Evolutionary conservation across 352 stramenopile species (phyloP).

Genomic region (Elongisporangium undulatum): DNA sequence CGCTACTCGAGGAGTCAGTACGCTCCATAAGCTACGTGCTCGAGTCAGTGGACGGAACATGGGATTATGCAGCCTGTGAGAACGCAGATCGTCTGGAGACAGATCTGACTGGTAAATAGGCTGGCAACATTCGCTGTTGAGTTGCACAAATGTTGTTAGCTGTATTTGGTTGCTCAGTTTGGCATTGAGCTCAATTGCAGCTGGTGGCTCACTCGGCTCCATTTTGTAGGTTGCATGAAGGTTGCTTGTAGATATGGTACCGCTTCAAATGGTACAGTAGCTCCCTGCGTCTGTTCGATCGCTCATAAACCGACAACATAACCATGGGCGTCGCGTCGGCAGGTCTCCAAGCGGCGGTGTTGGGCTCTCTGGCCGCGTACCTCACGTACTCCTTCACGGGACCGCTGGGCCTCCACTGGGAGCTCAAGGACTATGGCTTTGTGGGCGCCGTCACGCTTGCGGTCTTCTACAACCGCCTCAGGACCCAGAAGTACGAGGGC

Average conservation of each 20-base stretch:
- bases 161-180: too few species aligned
- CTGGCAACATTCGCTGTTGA: too few species aligned
- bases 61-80: constrained; percentile 63
- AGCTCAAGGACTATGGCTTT: constrained; percentile 56
- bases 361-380: constrained; percentile 44
- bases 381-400: constrained; percentile 41
- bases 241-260: background rate
- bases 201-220: background rate
- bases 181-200: background rate
- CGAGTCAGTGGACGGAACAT: constrained; percentile 63
- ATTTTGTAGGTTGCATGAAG: constrained; percentile 2
- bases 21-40: constrained; percentile 67
- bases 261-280: background rate
- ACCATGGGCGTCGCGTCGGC: constrained; percentile 16
- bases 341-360: constrained; percentile 25
- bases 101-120: constrained; percentile 23
- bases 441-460: constrained; percentile 44
- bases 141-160: too few species aligned
- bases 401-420: constrained; percentile 31
- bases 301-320: constrained; percentile 9
- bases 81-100: constrained; percentile 27
- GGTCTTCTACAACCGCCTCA: constrained; percentile 53
- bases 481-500: constrained; percentile 47
- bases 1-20: constrained; percentile 68
- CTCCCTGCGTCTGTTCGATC: background rate